Base-by-base conservation (phyloP, 306 rosid genomes). In the Gynostemma pentaphyllum region DNA sequence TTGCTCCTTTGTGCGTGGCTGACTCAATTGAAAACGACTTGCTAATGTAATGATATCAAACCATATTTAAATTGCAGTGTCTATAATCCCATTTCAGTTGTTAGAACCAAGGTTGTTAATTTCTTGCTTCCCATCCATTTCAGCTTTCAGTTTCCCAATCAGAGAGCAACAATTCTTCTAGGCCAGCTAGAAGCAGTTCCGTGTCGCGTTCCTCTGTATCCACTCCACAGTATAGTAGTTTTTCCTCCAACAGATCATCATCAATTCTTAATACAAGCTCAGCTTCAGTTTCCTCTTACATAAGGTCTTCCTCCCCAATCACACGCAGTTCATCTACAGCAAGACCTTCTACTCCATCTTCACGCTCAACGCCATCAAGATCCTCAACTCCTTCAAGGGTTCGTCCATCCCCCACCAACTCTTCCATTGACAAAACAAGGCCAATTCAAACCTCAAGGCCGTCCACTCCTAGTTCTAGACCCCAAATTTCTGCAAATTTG, bases 111-210 rank as follows among this genome's bases (percentile, higher is more conserved):
- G 28, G 42, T 30, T 27, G 19, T 18, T 34, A 30, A 47, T 78
- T 61, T 53, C n/a, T 11, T 15, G 59, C 26, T 70, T 18, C 41
- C 44, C 14, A 57, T 81, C 57, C 63, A 34, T 74, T 75, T 73
- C 96, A 92, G 99, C 95, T 92, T 63, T 89, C 96, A 32, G 83
- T 86, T 61, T 84, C 99, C 64, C 99, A 86, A 70, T 72, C 96
- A 7, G 96, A 86, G 78, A 83, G 73, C 67, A 82, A 69, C 68
- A 73, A 74, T 76, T 78, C 88, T 40, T 62, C 87, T 45, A 86
- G 95, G 77, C 88, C 98, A 41, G 65, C 90, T 56, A 84, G 99
- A 85, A 92, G 96, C 90, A 92, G 95, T 75, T 92, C 99, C 2
- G 95, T 81, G 62, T 80, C 96, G 54, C 99, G 96, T 23, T 47